Evolutionary conservation across 1,139 yeast genomes (phyloP), one percentile per base, ranked within the genome.

Genomic region (Yamadazyma membranifaciens): DNA sequence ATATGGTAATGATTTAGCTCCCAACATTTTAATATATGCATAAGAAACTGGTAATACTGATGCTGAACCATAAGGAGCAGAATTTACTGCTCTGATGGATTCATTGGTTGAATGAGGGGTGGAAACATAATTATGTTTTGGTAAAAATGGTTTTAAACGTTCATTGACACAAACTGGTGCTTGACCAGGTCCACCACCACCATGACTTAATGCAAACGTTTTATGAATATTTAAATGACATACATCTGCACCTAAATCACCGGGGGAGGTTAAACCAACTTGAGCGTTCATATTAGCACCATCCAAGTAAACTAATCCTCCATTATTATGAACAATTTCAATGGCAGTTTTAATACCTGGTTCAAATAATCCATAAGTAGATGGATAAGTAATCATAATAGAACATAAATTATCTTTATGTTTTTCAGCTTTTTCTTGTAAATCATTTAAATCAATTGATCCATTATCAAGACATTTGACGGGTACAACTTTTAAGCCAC

Each of bases 231-330:
- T 92, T 69, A 92, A 77, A 60, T 92, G 98, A 66, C 98, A 92
- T 35, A 92, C 98, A 66, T 92, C 98, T n/a, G 98, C 98, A 40
- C 97, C 98, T 55, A 92, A 73, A 60, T 89, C 97, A 45, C 98
- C 98, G 12, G 98, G 98, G 10, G 96, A 87, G 0, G 98, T 92
- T 48, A 92, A 75, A 22, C 98, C 98, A 41, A 92, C 96, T 66
- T 92, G 98, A 0, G 98, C 98, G 62, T 92, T 92, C 98, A 92
- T 92, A 67, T 92, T 92, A 46, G 98, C 98, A 60, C 98, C 98
- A 65, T 92, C 98, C 67, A 92, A 75, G 68, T 92, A 92, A 25
- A 92, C 98, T 63, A 91, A 95, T 29, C 98, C 98, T 43, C 98
- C 98, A 54, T 81, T 63, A 30, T 66, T 57, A 64, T 92, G 98